These are phyloP conservation scores for Moesziomyces sp. DNA, from an alignment of 1,284 basidiomycete species.

Conservation along the genomic window DNA sequence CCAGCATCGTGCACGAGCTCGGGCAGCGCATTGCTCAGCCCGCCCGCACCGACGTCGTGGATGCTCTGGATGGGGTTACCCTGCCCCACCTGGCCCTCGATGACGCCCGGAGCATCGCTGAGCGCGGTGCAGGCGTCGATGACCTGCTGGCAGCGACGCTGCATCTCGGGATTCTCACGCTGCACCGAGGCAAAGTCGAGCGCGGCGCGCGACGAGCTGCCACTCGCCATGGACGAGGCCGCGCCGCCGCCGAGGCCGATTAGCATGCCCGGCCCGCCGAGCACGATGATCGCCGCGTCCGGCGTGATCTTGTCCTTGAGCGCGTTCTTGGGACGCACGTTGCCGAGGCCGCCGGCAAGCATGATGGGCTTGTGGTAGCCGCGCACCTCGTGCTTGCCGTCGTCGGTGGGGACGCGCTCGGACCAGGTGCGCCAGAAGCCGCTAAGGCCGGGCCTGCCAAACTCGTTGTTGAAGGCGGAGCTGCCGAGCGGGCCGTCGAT, in stretches of 20 bases:
- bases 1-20: constrained; percentile 95
- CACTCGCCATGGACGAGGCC: constrained; percentile 83
- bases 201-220: constrained; percentile 78
- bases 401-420: constrained; percentile 56
- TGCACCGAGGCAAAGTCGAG: constrained; percentile 98
- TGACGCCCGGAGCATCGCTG: constrained; percentile 40
- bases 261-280: constrained; percentile 96
- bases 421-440: constrained; percentile 68
- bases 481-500: constrained; percentile 93
- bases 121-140: constrained; percentile 77
- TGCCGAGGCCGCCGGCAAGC: constrained; percentile 96
- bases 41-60: constrained; percentile 97
- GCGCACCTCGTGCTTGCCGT: constrained; percentile 74
- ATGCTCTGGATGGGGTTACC: constrained; percentile 88
- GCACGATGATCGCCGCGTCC: constrained; percentile 76
- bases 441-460: constrained; percentile 85
- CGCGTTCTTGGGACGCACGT: constrained; percentile 73
- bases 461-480: constrained; percentile 98
- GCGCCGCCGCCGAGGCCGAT: constrained; percentile 97
- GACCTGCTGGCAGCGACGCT: constrained; percentile 94
- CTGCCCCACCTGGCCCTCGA: constrained; percentile 36
- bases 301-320: constrained; percentile 62
- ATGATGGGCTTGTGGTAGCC: constrained; percentile 99
- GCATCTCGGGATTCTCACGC: constrained; percentile 98
- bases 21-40: constrained; percentile 93